Percentiles rank a stretch among this genome's conserved stretches.
These are phyloP conservation scores for Tremellales sp. DNA, from an alignment of 1,284 basidiomycete species.

Conservation along the genomic window DNA sequence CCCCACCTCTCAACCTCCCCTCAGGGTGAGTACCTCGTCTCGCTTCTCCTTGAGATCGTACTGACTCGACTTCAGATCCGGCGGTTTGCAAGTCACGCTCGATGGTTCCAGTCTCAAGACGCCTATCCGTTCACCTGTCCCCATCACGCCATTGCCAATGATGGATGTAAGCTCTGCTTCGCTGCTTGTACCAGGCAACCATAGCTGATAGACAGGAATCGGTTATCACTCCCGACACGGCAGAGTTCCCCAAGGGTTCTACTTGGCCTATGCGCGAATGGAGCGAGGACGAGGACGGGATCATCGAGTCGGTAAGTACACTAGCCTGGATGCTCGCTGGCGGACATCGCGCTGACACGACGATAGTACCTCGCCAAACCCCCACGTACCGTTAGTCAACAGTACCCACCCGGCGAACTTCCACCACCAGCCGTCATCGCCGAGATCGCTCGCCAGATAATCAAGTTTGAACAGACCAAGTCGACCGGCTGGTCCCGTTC, in stretches of 20 bases:
- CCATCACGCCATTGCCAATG: neutral
- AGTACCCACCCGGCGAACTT: constrained; percentile 38
- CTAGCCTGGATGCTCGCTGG: neutral
- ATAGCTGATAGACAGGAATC: constrained; percentile 9
- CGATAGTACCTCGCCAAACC: constrained; percentile 36
- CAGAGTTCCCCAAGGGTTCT: constrained; percentile 13
- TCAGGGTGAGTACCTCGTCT: neutral
- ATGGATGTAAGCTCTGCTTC: too few relatives aligned
- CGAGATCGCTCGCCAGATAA: constrained; percentile 36
- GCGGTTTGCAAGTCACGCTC: neutral
- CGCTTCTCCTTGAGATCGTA: too few relatives aligned
- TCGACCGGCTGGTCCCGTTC: constrained; percentile 7
- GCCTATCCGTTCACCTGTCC: neutral
- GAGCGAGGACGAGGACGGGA: constrained; percentile 37
- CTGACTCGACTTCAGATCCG: neutral
- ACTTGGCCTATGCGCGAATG: constrained; percentile 15
- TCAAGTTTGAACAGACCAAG: constrained; percentile 14
- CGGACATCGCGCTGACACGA: neutral
- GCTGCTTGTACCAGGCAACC: too few relatives aligned
- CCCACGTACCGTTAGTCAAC: constrained; percentile 18
- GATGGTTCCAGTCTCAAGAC: neutral
- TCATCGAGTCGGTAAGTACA: constrained; percentile 33
- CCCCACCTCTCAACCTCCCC: neutral
- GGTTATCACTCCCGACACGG: constrained; percentile 39
- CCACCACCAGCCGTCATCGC: constrained; percentile 37